phyloP scores from a whole-genome alignment of 73 alveolate species.

The Paramecium tetraurelia region DNA sequence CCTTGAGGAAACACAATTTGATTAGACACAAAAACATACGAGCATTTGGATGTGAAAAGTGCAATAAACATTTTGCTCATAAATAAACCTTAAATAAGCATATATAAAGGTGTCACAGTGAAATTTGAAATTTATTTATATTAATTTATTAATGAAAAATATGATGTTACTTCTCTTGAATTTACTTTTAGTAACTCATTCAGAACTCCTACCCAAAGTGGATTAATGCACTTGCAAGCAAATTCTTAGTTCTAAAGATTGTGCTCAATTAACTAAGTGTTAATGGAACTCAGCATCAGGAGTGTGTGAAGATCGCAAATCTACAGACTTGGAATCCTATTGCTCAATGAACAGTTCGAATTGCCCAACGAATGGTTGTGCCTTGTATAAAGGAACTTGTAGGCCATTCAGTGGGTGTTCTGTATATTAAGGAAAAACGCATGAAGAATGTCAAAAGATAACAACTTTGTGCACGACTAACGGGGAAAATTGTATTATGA shows the following conservation, averaged over 20 bases:
- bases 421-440: background rate
- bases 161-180: background rate
- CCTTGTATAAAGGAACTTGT: background rate
- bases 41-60: background rate
- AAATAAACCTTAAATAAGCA: conserved; percentile 28
- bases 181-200: background rate
- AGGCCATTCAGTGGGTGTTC: conserved; percentile 20
- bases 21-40: background rate
- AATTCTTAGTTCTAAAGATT: background rate
- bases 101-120: background rate
- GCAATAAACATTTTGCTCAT: background rate
- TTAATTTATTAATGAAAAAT: background rate
- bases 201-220: background rate
- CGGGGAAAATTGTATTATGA: background rate
- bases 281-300: background rate
- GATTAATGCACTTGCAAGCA: background rate
- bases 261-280: background rate
- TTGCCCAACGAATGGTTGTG: conserved; percentile 18
- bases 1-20: background rate
- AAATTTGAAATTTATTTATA: background rate
- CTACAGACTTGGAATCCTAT: background rate
- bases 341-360: background rate
- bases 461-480: background rate
- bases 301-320: background rate
- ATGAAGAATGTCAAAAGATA: background rate